Conservation (phyloP, 306 rosid species). For the Vachellia pachyceras region DNA sequence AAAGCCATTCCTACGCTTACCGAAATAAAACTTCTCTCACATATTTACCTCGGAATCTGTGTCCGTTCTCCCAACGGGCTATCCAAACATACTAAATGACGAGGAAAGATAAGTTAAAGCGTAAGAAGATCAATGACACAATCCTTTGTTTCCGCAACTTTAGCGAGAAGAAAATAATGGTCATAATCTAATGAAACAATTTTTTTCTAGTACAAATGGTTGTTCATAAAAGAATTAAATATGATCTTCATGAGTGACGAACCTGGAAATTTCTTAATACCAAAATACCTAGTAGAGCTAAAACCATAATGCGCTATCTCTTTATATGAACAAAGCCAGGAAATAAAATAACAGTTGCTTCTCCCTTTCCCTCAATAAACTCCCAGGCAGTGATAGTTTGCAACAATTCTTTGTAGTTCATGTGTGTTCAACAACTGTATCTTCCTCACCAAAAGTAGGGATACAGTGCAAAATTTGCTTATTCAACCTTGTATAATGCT, state of each 20-base stretch:
- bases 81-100: too few species aligned
- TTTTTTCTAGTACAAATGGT: not conserved
- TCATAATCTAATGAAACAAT: not conserved
- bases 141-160: not conserved
- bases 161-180: not conserved
- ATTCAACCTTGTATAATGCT: constrained; percentile 5
- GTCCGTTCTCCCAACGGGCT: too few species aligned
- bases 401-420: not conserved
- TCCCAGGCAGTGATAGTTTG: not conserved
- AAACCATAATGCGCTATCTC: not conserved
- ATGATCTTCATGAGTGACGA: not conserved
- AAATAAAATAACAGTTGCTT: not conserved
- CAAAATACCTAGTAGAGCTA: not conserved
- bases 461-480: not conserved
- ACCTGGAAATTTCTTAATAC: not conserved
- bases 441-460: not conserved
- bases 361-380: not conserved
- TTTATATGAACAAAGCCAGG: not conserved
- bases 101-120: not conserved
- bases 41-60: too few species aligned
- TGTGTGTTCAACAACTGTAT: not conserved
- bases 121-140: not conserved
- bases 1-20: too few species aligned
- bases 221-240: not conserved
- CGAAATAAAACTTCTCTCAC: too few species aligned